Evolutionary conservation across 2,329 filamentous ascomycete species (phyloP).

Genomic region (Paraphoma chrysanthemicola): DNA sequence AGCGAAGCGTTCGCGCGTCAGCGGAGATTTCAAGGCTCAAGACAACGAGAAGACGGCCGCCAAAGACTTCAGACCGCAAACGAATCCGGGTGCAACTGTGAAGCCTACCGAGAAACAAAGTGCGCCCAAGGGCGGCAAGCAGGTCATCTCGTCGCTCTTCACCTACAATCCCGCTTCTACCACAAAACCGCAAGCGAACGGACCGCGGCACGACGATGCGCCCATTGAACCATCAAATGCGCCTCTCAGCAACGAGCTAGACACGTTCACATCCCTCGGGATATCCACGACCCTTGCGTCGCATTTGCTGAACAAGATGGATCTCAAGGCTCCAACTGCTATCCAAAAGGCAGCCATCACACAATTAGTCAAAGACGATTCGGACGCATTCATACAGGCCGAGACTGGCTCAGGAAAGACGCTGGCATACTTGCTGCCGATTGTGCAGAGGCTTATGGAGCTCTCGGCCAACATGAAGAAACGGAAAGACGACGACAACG

Average conservation of each 20-base stretch:
- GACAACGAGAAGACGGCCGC: constrained; percentile 22
- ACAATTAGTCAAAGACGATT: constrained; percentile 78
- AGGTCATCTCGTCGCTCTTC: constrained; percentile 90
- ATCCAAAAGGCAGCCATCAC: constrained; percentile 92
- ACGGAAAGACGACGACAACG: constrained; percentile 51
- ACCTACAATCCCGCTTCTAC: constrained; percentile 82
- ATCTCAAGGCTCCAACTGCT: constrained; percentile 87
- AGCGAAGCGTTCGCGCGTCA: constrained; percentile 44
- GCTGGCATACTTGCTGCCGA: constrained; percentile 89
- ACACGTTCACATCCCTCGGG: constrained; percentile 85
- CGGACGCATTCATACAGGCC: constrained; percentile 94
- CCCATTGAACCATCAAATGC: constrained; percentile 85
- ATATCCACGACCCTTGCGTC: constrained; percentile 80
- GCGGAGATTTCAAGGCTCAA: constrained; percentile 48
- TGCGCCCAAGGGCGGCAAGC: constrained; percentile 54
- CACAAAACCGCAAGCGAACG: constrained; percentile 62
- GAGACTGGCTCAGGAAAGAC: constrained; percentile 98
- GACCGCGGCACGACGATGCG: constrained; percentile 48
- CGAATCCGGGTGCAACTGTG: constrained; percentile 31
- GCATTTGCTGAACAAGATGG: constrained; percentile 84
- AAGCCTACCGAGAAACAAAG: constrained; percentile 44
- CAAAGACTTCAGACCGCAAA: constrained; percentile 38
- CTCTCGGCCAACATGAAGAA: constrained; percentile 64
- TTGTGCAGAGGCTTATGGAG: constrained; percentile 85
- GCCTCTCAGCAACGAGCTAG: constrained; percentile 80